These are phyloP conservation scores for Cryomyces minteri DNA, from an alignment of 495 filamentous ascomycete species.

Conservation along the genomic window DNA sequence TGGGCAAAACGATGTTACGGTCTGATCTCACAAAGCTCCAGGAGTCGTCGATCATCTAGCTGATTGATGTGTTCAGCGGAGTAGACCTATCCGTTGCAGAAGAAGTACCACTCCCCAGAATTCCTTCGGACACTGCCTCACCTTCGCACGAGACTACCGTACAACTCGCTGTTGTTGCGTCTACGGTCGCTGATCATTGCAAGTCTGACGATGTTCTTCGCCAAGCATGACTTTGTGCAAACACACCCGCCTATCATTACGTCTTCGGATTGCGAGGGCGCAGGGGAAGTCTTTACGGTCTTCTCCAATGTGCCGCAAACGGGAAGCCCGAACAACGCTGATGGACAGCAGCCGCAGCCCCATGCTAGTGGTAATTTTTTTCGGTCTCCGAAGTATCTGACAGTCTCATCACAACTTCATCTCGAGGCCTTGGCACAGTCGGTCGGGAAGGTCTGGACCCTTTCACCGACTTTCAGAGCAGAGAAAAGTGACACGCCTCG, in stretches of 20 bases:
- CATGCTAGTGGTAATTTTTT: slow-evolving; percentile 41
- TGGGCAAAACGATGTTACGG: slow-evolving; percentile 60
- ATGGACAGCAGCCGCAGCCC: slow-evolving; percentile 1
- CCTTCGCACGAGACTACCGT: slow-evolving; percentile 65
- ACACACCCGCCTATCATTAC: slow-evolving; percentile 88
- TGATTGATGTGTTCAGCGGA: background rate
- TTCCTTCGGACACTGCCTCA: slow-evolving; percentile 82
- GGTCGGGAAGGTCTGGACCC: slow-evolving; percentile 79
- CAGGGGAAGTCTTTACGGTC: slow-evolving; percentile 84
- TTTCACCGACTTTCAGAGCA: slow-evolving; percentile 86
- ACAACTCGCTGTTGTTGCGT: slow-evolving; percentile 63
- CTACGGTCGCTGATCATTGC: slow-evolving; percentile 68
- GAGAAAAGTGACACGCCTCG: slow-evolving; percentile 88
- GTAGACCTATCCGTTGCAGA: slow-evolving; percentile 79
- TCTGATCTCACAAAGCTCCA: background rate
- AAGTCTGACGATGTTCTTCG: slow-evolving; percentile 54
- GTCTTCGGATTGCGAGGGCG: slow-evolving; percentile 93
- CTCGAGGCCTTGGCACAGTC: slow-evolving; percentile 83
- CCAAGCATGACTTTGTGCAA: slow-evolving; percentile 53
- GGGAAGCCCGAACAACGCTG: background rate
- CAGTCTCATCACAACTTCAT: slow-evolving; percentile 88
- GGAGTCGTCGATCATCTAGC: background rate
- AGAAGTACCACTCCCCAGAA: slow-evolving; percentile 81
- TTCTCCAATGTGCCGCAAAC: slow-evolving; percentile 19
- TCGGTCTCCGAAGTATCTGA: slow-evolving; percentile 79